Evolutionary conservation across 257 asterid species (phyloP), one percentile per base, ranked within the genome.

Genomic region (Cruciata laevipes): DNA sequence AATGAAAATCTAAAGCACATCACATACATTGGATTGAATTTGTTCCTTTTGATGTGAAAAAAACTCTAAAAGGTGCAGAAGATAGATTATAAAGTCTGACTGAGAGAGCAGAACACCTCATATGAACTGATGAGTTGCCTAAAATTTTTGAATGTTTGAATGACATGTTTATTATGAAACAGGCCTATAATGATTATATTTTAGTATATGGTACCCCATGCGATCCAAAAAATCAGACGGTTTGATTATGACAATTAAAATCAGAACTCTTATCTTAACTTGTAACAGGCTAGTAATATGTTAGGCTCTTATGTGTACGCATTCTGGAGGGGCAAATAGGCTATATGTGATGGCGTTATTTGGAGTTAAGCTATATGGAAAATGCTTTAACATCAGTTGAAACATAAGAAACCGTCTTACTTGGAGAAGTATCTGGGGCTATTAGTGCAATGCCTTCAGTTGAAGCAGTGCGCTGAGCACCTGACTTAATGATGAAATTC

Each of bases 401-500:
- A 32, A 21, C 40, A 47, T 32, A 33, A 12, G 31, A 59, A 61
- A 70, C 20, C 20, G 38, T 73, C 95, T 81, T 69, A 93, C 99
- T 88, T 51, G 99, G 99, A 72, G 97, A 94, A 78, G 96, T 90
- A 78, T 94, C 97, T 4, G 92, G 84, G 31, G 72, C 90, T 69
- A 94, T 80, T 67, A 94, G 71, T 2, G 86, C 97, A 64, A 94
- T 77, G 24, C 95, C 90, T 84, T 85, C 93, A 66, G 72, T 76
- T 3, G 97, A 85, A 75, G 97, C 99, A 70, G 69, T 88, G 66
- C 99, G 96, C 78, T 94, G 99, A 53, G 97, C 99, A 68, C 99
- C 99, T 38, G 99, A 90, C 76, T 94, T 94, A 57, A 47, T 33
- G 18, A 88, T 90, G 59, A 90, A 94, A 78, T 94, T 94, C 87